Conservation (phyloP, 805 yeast genomes). For the Yamadazyma ubonensis region DNA sequence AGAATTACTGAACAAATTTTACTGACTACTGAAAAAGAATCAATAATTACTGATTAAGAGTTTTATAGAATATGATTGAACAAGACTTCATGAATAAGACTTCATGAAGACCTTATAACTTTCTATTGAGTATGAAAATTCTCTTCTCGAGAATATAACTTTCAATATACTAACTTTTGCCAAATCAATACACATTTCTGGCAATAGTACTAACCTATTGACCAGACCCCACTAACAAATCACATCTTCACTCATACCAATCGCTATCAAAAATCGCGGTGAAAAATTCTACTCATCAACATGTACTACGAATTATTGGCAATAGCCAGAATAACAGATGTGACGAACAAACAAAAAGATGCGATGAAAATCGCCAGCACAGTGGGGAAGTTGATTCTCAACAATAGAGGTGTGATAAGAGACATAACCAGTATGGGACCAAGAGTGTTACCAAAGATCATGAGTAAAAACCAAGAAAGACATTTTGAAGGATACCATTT, state of each 20-base stretch:
- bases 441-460: constrained; percentile 73
- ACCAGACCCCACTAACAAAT: too few species aligned
- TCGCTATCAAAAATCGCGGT: not conserved
- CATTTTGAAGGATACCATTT: constrained; percentile 92
- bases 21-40: too few species aligned
- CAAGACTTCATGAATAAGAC: too few species aligned
- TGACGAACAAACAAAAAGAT: constrained; percentile 41
- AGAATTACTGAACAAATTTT: too few species aligned
- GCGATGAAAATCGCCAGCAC: constrained; percentile 52
- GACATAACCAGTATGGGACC: constrained; percentile 77
- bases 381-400: constrained; percentile 76
- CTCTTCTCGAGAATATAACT: too few species aligned
- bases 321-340: constrained; percentile 75
- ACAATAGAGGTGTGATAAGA: constrained; percentile 93
- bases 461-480: constrained; percentile 81
- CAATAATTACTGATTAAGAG: too few species aligned
- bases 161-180: too few species aligned
- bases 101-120: too few species aligned
- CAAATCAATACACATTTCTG: too few species aligned
- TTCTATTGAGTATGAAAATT: too few species aligned
- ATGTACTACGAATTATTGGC: constrained; percentile 93
- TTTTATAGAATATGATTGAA: too few species aligned
- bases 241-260: not conserved
- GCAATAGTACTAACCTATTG: too few species aligned
- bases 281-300: constrained; percentile 8